These are phyloP conservation scores for Zelopaecilomyces penicillatus DNA, from an alignment of 2,329 filamentous ascomycete species.

Conservation along the genomic window DNA sequence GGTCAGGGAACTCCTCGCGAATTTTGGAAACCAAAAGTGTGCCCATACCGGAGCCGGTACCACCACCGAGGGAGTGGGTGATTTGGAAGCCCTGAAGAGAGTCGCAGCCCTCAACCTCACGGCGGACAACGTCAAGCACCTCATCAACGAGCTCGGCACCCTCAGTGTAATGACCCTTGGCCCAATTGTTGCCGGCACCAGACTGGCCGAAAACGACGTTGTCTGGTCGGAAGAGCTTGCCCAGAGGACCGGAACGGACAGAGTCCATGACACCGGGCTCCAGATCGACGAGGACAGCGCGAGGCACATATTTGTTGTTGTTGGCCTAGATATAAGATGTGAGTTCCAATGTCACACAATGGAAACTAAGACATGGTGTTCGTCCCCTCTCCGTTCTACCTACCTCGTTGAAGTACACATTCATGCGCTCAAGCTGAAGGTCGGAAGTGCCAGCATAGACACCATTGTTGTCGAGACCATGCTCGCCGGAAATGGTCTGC, in stretches of 20 bases:
- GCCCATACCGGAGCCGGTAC: constrained; percentile 99
- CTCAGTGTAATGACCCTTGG: constrained; percentile 99
- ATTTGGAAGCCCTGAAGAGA: constrained; percentile 99
- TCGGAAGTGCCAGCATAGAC: constrained; percentile 99
- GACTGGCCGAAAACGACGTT: constrained; percentile 99
- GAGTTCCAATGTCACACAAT: background rate
- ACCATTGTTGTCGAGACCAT: constrained; percentile 95
- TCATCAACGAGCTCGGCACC: constrained; percentile 98
- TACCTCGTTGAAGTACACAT: constrained; percentile 91
- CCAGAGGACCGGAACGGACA: constrained; percentile 95
- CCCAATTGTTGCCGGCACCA: constrained; percentile 99
- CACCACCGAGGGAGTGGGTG: constrained; percentile 99
- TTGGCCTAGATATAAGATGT: constrained; percentile 54
- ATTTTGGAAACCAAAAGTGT: constrained; percentile 99
- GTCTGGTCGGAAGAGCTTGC: constrained; percentile 98
- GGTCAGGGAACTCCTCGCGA: constrained; percentile 98
- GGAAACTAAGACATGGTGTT: background rate
- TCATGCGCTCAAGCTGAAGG: constrained; percentile 99
- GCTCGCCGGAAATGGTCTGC: constrained; percentile 81
- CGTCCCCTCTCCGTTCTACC: constrained; percentile 11
- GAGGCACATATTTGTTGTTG: constrained; percentile 98
- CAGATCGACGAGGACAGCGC: constrained; percentile 97
- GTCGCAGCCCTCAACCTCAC: constrained; percentile 97
- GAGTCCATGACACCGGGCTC: constrained; percentile 99
- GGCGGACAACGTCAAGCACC: constrained; percentile 95